Evolutionary conservation across 495 filamentous ascomycete species (phyloP).

Genomic region (Halenospora varia): DNA sequence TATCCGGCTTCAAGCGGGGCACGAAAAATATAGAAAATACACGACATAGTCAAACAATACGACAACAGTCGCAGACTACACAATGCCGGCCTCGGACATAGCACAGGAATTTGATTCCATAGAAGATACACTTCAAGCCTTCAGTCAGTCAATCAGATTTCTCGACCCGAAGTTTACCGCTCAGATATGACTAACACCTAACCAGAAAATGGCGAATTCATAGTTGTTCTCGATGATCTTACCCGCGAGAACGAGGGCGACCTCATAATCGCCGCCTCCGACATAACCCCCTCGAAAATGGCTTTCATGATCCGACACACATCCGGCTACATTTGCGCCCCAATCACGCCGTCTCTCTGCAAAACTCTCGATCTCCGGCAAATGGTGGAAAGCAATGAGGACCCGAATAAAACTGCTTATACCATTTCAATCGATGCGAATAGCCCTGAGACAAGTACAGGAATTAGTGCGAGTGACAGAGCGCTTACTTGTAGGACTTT

Average conservation of each 20-base stretch:
- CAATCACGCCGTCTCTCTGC: conserved; percentile 64
- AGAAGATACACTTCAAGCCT: conserved; percentile 77
- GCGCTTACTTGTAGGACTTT: conserved; percentile 77
- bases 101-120: conserved; percentile 72
- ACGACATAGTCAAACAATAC: not conserved
- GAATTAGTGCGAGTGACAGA: conserved; percentile 85
- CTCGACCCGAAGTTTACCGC: not conserved
- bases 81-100: conserved; percentile 24
- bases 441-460: conserved; percentile 71
- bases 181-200: not conserved
- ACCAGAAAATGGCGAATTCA: conserved; percentile 83
- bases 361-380: conserved; percentile 71
- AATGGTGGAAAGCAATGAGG: conserved; percentile 79
- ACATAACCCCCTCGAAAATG: conserved; percentile 85
- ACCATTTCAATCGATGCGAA: conserved; percentile 80
- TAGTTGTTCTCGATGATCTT: conserved; percentile 87
- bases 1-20: conserved; percentile 19
- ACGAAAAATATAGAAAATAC: not conserved
- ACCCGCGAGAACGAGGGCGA: conserved; percentile 97
- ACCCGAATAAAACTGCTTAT: conserved; percentile 89
- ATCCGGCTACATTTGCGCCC: conserved; percentile 88
- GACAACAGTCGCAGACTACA: conserved; percentile 3
- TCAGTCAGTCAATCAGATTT: conserved; percentile 57
- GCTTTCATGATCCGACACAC: conserved; percentile 90
- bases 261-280: conserved; percentile 87